Evolutionary conservation across 2,329 filamentous ascomycete genomes (phyloP).

Genomic region (Epichloe bromicola): DNA sequence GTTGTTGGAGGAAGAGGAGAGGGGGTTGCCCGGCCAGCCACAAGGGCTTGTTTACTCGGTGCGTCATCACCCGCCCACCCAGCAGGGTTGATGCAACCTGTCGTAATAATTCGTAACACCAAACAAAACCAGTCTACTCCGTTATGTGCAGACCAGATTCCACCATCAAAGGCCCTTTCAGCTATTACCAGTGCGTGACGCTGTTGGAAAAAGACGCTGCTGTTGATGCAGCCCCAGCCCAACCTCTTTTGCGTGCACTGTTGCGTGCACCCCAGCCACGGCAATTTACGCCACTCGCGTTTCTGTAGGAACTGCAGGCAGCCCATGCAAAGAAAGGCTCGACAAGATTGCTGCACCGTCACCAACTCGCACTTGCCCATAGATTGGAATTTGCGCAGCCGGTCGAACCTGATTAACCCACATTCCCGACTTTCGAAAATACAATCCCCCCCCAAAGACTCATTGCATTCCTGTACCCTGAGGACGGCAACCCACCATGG

Average conservation of each 20-base stretch:
- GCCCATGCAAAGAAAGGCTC: background rate
- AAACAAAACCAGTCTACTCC: no score
- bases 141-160: no score
- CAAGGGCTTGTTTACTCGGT: slow-evolving; percentile 16
- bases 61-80: slow-evolving; percentile 15
- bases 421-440: background rate
- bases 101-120: no score
- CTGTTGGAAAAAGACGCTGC: background rate
- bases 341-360: background rate
- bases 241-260: background rate
- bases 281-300: slow-evolving; percentile 11
- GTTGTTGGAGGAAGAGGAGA: slow-evolving; percentile 1
- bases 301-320: slow-evolving; percentile 16
- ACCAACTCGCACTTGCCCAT: background rate
- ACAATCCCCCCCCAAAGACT: no score
- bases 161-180: no score
- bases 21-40: slow-evolving; percentile 10
- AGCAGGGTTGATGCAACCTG: background rate
- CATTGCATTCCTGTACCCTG: background rate
- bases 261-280: slow-evolving; percentile 14
- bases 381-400: background rate
- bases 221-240: background rate
- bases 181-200: no score
- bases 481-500: slow-evolving; percentile 21
- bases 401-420: background rate